These are phyloP conservation scores for Backusella psychrophila DNA, from an alignment of 192 early-diverging fungal genomes.

Conservation along the genomic window DNA sequence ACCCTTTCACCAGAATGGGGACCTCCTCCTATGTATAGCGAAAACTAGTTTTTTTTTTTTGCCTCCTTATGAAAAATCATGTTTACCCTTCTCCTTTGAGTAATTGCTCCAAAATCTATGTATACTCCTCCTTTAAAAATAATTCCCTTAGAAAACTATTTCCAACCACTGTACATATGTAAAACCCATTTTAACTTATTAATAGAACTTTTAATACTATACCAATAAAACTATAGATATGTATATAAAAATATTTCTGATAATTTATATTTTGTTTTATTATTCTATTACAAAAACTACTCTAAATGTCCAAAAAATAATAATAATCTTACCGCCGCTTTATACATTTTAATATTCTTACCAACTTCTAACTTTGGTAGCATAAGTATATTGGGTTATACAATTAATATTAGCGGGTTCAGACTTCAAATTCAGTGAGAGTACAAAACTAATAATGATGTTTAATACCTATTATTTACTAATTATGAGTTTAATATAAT, in stretches of 20 bases:
- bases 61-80: background rate
- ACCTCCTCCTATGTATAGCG: constrained; percentile 17
- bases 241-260: background rate
- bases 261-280: background rate
- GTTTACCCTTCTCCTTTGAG: too few species aligned
- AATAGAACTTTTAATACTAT: background rate
- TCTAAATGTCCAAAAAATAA: too few species aligned
- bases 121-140: background rate
- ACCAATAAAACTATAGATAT: background rate
- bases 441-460: too few species aligned
- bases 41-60: background rate
- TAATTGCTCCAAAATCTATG: background rate
- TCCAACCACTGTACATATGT: background rate
- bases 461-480: background rate
- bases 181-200: background rate
- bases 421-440: too few species aligned
- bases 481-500: too few species aligned
- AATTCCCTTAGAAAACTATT: background rate
- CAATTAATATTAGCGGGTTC: too few species aligned
- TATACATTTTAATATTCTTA: too few species aligned
- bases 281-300: too few species aligned
- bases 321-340: too few species aligned
- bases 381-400: too few species aligned
- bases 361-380: too few species aligned
- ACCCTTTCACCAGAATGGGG: constrained; percentile 12